Evolutionary conservation across 2,329 filamentous ascomycete genomes (phyloP).

Genomic region (Alternaria sp.): DNA sequence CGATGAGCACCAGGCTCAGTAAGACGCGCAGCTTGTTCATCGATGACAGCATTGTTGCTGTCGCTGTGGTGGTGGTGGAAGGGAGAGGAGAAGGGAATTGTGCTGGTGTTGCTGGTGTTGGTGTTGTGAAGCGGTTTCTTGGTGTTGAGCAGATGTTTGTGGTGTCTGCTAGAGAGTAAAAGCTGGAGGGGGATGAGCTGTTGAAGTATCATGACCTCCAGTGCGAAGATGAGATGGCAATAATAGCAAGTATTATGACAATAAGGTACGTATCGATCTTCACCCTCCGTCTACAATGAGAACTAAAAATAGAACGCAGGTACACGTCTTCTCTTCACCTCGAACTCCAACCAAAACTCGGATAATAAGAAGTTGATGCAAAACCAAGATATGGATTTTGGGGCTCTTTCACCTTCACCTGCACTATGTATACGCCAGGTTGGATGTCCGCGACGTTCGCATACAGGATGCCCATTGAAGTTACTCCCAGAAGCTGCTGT

Average conservation of each 20-base stretch:
- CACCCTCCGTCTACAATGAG: neutral
- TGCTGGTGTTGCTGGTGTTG: neutral
- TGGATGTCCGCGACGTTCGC: too few relatives aligned
- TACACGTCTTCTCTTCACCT: neutral
- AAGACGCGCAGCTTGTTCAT: constrained; percentile 6
- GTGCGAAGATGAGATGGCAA: neutral
- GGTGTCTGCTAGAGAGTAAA: constrained; percentile 1
- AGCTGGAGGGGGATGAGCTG: neutral
- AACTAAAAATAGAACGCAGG: neutral
- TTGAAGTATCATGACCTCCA: neutral
- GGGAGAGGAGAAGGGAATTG: neutral
- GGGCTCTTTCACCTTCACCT: neutral
- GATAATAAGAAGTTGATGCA: neutral
- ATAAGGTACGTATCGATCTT: neutral
- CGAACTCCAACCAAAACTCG: neutral
- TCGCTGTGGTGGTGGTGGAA: neutral
- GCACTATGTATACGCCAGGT: neutral
- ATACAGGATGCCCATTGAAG: neutral
- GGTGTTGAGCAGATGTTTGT: neutral
- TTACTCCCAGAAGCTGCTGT: neutral
- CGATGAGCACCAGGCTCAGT: constrained; percentile 16
- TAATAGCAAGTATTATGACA: neutral
- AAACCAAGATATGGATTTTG: neutral
- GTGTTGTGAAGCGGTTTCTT: neutral
- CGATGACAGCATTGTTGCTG: constrained; percentile 14